Evolutionary conservation across 306 rosid genomes (phyloP).

Genomic region (Sindora glabra): DNA sequence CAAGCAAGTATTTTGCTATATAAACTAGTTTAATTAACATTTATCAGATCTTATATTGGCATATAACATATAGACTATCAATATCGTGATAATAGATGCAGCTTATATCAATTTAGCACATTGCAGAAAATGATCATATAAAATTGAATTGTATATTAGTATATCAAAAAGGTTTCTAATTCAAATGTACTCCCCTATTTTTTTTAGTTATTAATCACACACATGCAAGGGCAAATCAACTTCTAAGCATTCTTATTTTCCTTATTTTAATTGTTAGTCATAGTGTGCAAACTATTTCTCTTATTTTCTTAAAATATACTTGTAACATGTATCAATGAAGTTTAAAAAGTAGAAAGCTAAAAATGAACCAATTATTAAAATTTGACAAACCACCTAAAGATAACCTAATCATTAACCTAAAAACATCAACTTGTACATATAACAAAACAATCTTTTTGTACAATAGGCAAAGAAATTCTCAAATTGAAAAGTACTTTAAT

Average conservation of each 20-base stretch:
- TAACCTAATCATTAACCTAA: background rate
- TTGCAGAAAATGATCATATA: no score
- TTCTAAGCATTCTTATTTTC: conserved; percentile 67
- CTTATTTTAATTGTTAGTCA: conserved; percentile 82
- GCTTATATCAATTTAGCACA: no score
- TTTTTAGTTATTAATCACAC: no score
- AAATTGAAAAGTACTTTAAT: conserved; percentile 44
- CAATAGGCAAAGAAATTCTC: background rate
- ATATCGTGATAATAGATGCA: no score
- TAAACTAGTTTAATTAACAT: no score
- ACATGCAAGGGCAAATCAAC: conserved; percentile 23
- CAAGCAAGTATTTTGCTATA: no score
- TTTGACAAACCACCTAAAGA: no score
- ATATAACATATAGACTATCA: no score
- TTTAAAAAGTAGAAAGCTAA: background rate
- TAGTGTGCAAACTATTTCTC: conserved; percentile 97
- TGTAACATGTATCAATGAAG: conserved; percentile 17
- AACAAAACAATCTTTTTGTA: background rate
- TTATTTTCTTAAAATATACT: conserved; percentile 94
- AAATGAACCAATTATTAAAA: conserved; percentile 1
- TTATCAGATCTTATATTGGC: no score
- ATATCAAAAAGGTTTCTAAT: no score
- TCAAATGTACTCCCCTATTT: no score
- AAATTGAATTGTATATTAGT: no score
- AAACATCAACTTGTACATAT: background rate